These are phyloP conservation scores for Parasitella parasitica DNA, from an alignment of 371 early-diverging fungal genomes.

Conservation along the genomic window DNA sequence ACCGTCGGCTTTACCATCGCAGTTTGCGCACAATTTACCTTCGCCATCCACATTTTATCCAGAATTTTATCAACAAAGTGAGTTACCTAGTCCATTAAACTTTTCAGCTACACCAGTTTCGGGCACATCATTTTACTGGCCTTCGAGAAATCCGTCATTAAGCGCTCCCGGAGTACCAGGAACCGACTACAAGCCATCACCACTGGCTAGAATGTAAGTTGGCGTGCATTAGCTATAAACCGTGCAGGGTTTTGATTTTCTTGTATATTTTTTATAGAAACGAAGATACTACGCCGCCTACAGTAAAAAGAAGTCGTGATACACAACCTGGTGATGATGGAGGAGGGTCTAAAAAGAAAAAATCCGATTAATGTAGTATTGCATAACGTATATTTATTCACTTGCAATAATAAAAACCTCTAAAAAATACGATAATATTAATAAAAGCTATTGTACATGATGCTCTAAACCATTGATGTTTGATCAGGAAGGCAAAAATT, in stretches of 20 bases:
- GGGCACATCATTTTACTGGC: slow-evolving; percentile 62
- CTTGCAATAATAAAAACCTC: too few relatives aligned
- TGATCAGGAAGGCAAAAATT: too few relatives aligned
- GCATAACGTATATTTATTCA: too few relatives aligned
- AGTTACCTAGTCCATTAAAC: slow-evolving; percentile 63
- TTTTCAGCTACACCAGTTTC: slow-evolving; percentile 63
- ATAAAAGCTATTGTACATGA: too few relatives aligned
- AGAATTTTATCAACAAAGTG: slow-evolving; percentile 69
- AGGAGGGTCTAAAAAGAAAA: background rate
- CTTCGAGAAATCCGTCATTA: slow-evolving; percentile 24
- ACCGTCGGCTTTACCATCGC: slow-evolving; percentile 52
- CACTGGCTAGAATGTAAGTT: slow-evolving; percentile 19
- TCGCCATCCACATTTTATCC: slow-evolving; percentile 79
- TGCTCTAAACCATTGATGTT: too few relatives aligned
- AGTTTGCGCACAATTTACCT: slow-evolving; percentile 76
- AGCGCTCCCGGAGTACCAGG: background rate
- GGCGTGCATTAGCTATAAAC: too few relatives aligned
- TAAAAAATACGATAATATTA: too few relatives aligned
- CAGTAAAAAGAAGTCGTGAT: slow-evolving; percentile 1
- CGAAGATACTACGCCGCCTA: too few relatives aligned
- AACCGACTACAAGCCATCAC: slow-evolving; percentile 15
- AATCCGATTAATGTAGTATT: too few relatives aligned
- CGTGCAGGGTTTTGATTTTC: too few relatives aligned
- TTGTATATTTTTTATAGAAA: too few relatives aligned
- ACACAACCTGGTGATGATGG: background rate